Percentiles rank a stretch among this genome's conserved stretches.
phyloP scores from a whole-genome alignment of 257 asterid genomes.

The Fraxinus americana region DNA sequence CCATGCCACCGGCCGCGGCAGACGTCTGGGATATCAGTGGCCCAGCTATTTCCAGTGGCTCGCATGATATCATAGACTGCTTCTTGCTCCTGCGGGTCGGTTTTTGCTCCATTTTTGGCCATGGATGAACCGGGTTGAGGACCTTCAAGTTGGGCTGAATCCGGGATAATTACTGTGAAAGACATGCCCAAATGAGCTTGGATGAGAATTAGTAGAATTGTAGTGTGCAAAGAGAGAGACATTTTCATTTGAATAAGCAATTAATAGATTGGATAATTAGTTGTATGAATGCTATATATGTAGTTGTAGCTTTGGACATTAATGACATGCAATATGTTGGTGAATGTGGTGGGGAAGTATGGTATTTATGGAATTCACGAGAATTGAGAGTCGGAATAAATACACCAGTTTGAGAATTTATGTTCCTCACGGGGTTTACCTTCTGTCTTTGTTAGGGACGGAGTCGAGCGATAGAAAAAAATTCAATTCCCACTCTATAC shows the following conservation, averaged over 20 bases:
- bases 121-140: slow-evolving; percentile 54
- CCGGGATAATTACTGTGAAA: slow-evolving; percentile 62
- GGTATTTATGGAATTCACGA: slow-evolving; percentile 66
- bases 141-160: slow-evolving; percentile 55
- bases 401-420: slow-evolving; percentile 45
- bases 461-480: too few species aligned
- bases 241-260: slow-evolving; percentile 29
- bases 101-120: slow-evolving; percentile 44
- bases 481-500: too few species aligned
- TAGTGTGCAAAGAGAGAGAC: slow-evolving; percentile 5
- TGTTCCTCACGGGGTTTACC: slow-evolving; percentile 50
- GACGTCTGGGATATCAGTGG: slow-evolving; percentile 72
- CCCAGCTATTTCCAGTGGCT: slow-evolving; percentile 94
- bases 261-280: neutral
- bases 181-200: slow-evolving; percentile 28
- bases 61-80: slow-evolving; percentile 83
- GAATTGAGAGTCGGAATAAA: slow-evolving; percentile 48
- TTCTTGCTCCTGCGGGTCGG: slow-evolving; percentile 62
- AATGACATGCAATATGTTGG: slow-evolving; percentile 29
- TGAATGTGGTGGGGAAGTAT: slow-evolving; percentile 42
- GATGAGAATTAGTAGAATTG: slow-evolving; percentile 31
- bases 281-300: neutral
- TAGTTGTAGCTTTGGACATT: slow-evolving; percentile 29
- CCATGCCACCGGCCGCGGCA: slow-evolving; percentile 97
- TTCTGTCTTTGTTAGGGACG: too few species aligned